Evolutionary conservation across 2,329 filamentous ascomycete genomes (phyloP), one percentile per base, ranked within the genome.

Genomic region (Colletotrichum cordylinicola): DNA sequence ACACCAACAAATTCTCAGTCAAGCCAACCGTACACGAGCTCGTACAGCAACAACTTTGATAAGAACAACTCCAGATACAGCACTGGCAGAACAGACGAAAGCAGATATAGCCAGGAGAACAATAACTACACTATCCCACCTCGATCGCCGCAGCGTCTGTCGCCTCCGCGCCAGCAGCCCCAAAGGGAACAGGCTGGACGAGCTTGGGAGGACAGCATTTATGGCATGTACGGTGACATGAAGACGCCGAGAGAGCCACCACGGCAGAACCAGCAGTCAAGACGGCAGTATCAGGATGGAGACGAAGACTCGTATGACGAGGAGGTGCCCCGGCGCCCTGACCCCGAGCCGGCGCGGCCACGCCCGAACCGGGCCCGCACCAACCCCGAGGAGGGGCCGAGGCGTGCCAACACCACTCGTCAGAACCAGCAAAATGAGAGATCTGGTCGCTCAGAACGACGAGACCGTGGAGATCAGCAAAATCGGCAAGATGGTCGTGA

Each of bases 31-130:
- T 74, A 76, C 21, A 64, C 61, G 6, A 74, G 60, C 55, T 74
- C 74, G 21, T 76, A 76, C 39, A 76, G 66, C 74, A 76, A 74
- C 61, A 76, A 76, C 67, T 76, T 74, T 24, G 72, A 76, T n/a
- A 72, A 71, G 6, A 27, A 33, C n/a, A 74, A 67, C 15, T 56
- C 61, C 16, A 74, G 74, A 27, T 67, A 70, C 55, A 76, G 74
- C 21, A 74, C 74, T 9, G 71, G 71, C 4, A 67, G 66, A 8
- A 74, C 58, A 8, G 65, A 73, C 2, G 55, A 66, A 24, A 66
- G 43, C 65, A 58, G 61, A 6, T 70, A 74, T 13, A 76, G 70
- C n/a, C 48, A 48, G 43, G 70, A 70, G 5, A 39, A 9, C 12
- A 56, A 21, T 21, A 66, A 74, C 2, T 65, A 39, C 15, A 62